Evolutionary conservation across 2,329 filamentous ascomycete genomes (phyloP), one percentile per base, ranked within the genome.

Genomic region (Colletotrichum incanum): DNA sequence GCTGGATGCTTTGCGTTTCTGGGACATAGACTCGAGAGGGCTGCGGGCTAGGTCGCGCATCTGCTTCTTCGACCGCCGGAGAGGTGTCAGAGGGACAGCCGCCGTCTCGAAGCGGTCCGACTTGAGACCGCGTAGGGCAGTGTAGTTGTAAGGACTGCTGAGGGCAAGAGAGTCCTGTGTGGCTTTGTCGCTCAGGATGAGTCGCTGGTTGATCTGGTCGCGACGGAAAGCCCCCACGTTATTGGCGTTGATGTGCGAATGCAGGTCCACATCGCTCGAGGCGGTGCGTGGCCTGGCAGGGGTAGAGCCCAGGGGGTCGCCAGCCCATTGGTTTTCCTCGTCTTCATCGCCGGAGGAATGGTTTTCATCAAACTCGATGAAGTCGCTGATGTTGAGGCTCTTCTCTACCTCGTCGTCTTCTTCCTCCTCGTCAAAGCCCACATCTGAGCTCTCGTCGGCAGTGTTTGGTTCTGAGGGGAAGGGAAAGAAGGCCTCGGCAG

Each of bases 221-320:
- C 86, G 90, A 67, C 93, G 93, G 86, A 96, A 97, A 1, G 93
- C 93, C 47, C 93, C 93, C 45, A 96, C 93, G 18, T 92, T 90
- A 68, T 91, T 89, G 11, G 87, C 82, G 71, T 90, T 89, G 75
- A 90, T 89, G 77, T 93, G 91, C 49, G 95, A 90, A 14, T 82
- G 79, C 11, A 84, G 79, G 47, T 86, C 83, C 23, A 80, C 80
- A 74, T 90, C 86, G 77, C 85, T 85, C 39, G 82, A 81, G 47
- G 85, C 81, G 45, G 86, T 87, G n/a, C 81, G 82, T 37, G 85
- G 85, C 26, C 88, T 86, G 3, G 81, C 81, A 1, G 88, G 88
- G 1, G 88, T 90, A 23, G 88, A 86, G 1, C 86, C 83, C 20
- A 86, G 82, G 49, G 88, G 86, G 70, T 86, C 83, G 12, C 83